Conservation (phyloP, 2,329 filamentous ascomycete species). For the Elsinoe australis region DNA sequence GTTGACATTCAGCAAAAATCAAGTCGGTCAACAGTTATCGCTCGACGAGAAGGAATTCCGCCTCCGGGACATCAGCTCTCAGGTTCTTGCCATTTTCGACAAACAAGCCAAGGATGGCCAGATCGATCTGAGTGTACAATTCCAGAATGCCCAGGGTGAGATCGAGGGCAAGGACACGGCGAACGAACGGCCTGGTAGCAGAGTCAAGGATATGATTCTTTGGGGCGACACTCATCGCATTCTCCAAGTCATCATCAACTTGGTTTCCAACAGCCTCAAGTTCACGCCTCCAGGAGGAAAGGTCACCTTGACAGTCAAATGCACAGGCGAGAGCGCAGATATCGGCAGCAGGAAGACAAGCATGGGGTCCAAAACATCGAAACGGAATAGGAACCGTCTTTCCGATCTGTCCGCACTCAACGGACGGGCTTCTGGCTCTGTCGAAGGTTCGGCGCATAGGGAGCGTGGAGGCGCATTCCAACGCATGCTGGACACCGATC, state of each 20-base stretch:
- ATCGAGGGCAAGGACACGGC: conserved; percentile 17
- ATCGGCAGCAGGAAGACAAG: conserved; percentile 36
- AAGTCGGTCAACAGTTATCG: conserved; percentile 75
- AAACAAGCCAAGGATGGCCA: conserved; percentile 76
- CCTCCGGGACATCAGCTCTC: conserved; percentile 72
- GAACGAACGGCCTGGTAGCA: conserved; percentile 37
- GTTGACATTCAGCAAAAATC: conserved; percentile 84
- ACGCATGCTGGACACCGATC: conserved; percentile 34
- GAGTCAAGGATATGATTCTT: conserved; percentile 75
- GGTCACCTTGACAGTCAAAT: conserved; percentile 69
- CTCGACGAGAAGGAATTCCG: conserved; percentile 81
- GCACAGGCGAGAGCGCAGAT: conserved; percentile 52
- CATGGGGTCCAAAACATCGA: conserved; percentile 34
- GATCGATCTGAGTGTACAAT: conserved; percentile 66
- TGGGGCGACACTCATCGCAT: conserved; percentile 93
- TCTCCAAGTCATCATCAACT: conserved; percentile 84
- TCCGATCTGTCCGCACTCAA: conserved; percentile 23
- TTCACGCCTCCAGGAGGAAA: conserved; percentile 73
- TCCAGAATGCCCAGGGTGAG: conserved; percentile 46
- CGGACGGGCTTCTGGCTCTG: conserved; percentile 9
- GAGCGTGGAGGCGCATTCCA: conserved; percentile 13
- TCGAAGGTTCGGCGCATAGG: conserved; percentile 6
- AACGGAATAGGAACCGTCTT: conserved; percentile 24
- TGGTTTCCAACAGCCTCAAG: conserved; percentile 86
- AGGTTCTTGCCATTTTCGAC: conserved; percentile 79